Evolutionary conservation across 768 basidiomycete species (phyloP).

Genomic region (Porphyrellus cyaneotinctus): DNA sequence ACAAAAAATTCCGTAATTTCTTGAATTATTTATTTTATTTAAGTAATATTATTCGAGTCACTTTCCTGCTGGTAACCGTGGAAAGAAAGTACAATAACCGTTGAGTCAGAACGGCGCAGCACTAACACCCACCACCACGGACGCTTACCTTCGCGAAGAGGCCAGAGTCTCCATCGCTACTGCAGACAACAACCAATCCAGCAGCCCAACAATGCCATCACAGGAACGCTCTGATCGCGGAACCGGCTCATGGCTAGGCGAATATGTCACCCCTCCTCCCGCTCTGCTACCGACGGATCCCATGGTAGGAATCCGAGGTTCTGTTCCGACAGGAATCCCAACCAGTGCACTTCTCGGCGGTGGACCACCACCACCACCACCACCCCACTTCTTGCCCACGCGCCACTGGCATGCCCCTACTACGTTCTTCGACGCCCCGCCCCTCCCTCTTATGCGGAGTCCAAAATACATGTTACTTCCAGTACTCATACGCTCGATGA

Average conservation of each 20-base stretch:
- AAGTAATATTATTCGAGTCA: constrained; percentile 1
- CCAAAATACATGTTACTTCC: background rate
- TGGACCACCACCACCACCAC: background rate
- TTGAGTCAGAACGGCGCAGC: constrained; percentile 23
- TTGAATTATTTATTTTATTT: constrained; percentile 9
- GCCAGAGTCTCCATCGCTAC: constrained; percentile 7
- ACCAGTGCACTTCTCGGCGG: constrained; percentile 2
- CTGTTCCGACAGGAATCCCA: background rate
- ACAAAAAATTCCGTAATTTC: constrained; percentile 19
- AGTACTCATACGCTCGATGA: background rate
- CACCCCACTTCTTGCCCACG: background rate
- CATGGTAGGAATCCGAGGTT: constrained; percentile 13
- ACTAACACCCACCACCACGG: constrained; percentile 16
- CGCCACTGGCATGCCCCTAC: background rate
- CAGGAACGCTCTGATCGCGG: constrained; percentile 28
- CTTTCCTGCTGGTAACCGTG: background rate
- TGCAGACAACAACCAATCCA: constrained; percentile 3
- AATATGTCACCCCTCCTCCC: constrained; percentile 12
- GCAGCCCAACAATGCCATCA: constrained; percentile 14
- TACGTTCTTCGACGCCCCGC: background rate
- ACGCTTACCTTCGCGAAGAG: constrained; percentile 13
- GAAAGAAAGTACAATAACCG: background rate
- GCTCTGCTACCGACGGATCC: constrained; percentile 11
- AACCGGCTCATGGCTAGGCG: constrained; percentile 22
- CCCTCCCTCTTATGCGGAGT: background rate